Evolutionary conservation across 78 protist species (phyloP).

Genomic region (Dictyostelium firmibasis): DNA sequence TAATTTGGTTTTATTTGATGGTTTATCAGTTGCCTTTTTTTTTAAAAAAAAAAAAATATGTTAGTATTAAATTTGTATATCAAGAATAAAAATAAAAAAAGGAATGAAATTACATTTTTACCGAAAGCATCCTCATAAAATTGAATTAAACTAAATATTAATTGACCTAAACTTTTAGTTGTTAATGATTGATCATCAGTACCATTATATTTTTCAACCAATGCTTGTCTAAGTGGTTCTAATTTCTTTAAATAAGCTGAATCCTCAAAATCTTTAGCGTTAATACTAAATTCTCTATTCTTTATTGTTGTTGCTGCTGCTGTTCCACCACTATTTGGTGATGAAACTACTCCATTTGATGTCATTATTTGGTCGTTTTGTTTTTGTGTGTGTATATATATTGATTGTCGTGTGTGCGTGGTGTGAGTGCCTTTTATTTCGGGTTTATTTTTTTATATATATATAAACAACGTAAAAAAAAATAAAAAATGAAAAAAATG

Average conservation of each 20-base stretch:
- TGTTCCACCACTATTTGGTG: neutral
- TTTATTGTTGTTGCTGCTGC: neutral
- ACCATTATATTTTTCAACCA: neutral
- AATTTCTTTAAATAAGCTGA: neutral
- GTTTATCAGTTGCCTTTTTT: conserved; percentile 36
- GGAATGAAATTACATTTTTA: neutral
- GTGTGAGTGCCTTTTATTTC: neutral
- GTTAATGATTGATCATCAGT: neutral
- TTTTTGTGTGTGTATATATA: neutral
- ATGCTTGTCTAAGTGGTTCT: conserved; percentile 3
- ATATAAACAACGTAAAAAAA: neutral
- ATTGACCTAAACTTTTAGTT: neutral
- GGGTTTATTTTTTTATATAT: neutral
- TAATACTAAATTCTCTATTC: neutral
- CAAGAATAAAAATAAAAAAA: neutral
- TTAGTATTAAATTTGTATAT: neutral
- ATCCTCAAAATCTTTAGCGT: conserved; percentile 3
- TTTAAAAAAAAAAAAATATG: neutral
- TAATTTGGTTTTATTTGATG: conserved; percentile 26
- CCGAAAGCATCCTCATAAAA: conserved; percentile 42
- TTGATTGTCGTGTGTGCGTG: neutral
- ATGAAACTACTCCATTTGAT: neutral
- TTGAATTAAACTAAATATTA: neutral
- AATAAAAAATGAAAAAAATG: neutral
- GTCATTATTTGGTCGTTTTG: neutral